Conservation (phyloP, 1,284 basidiomycete genomes). For the Anthracocystis setariae region DNA sequence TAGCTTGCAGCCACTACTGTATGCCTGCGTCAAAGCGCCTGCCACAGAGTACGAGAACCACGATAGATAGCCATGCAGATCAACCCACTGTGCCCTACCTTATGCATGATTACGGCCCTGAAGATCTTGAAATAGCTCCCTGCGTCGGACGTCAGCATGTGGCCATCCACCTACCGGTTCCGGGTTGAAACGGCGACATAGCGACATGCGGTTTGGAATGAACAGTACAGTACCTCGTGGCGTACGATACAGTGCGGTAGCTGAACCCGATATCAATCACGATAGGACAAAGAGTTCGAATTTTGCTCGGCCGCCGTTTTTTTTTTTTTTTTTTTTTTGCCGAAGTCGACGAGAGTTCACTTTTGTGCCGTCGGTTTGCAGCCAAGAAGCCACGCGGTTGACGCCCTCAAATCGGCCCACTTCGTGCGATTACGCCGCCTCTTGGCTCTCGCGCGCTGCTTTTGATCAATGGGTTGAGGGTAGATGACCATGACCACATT, state of each 20-base stretch:
- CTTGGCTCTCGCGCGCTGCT: neutral
- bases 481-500: neutral
- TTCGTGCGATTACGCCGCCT: neutral
- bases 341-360: neutral
- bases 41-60: too few species aligned
- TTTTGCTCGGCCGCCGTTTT: conserved; percentile 1
- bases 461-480: neutral
- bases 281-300: conserved; percentile 2
- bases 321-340: too few species aligned
- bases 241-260: neutral
- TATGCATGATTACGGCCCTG: too few species aligned
- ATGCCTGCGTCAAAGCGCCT: too few species aligned
- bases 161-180: neutral
- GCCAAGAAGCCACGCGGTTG: neutral
- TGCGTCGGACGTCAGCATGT: too few species aligned
- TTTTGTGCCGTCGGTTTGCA: neutral
- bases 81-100: too few species aligned
- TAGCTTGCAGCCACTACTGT: too few species aligned
- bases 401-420: neutral
- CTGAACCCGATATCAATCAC: neutral
- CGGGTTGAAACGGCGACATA: too few species aligned
- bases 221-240: neutral
- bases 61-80: too few species aligned
- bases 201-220: too few species aligned
- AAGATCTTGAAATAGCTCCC: too few species aligned